Percentiles rank a stretch among this genome's conserved stretches.
These are phyloP conservation scores for Aspergillus cristatus DNA, from an alignment of 495 filamentous ascomycete genomes.

Conservation along the genomic window DNA sequence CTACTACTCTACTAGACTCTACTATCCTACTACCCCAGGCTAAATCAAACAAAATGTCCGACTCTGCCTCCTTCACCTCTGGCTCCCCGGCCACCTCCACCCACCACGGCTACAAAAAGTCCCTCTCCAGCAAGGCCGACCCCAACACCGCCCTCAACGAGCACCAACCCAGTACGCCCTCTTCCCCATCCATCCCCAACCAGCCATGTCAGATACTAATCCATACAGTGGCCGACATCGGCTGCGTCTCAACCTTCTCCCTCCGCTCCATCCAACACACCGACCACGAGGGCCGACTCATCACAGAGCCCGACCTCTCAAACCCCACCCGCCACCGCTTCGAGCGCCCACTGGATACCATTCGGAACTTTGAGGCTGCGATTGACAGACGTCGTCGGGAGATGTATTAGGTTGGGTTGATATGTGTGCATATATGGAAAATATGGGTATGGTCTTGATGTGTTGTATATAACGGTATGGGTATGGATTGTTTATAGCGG, in stretches of 20 bases:
- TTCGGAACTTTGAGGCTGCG: conserved; percentile 81
- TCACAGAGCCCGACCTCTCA: conserved; percentile 41
- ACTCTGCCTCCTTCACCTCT: too few relatives aligned
- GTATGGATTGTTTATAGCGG: not conserved
- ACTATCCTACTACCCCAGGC: too few relatives aligned
- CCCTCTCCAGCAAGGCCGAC: conserved; percentile 66
- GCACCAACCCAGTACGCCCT: conserved; percentile 67
- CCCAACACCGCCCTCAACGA: conserved; percentile 82
- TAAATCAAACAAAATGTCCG: too few relatives aligned
- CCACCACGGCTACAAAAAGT: conserved; percentile 38
- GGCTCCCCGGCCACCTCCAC: not conserved
- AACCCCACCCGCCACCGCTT: conserved; percentile 72
- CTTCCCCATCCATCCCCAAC: not conserved
- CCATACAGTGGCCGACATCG: conserved; percentile 4
- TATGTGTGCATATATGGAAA: conserved; percentile 5
- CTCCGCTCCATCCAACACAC: conserved; percentile 67
- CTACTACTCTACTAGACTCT: too few relatives aligned
- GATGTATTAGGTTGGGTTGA: not conserved
- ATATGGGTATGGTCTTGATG: not conserved
- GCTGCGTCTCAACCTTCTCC: conserved; percentile 36
- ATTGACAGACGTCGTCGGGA: conserved; percentile 52
- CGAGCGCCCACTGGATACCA: conserved; percentile 89
- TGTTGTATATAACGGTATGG: not conserved
- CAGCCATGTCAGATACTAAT: too few relatives aligned
- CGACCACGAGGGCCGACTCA: conserved; percentile 72